phyloP scores from a whole-genome alignment of 2,329 filamentous ascomycete species.

The Sporothrix variecibatus region DNA sequence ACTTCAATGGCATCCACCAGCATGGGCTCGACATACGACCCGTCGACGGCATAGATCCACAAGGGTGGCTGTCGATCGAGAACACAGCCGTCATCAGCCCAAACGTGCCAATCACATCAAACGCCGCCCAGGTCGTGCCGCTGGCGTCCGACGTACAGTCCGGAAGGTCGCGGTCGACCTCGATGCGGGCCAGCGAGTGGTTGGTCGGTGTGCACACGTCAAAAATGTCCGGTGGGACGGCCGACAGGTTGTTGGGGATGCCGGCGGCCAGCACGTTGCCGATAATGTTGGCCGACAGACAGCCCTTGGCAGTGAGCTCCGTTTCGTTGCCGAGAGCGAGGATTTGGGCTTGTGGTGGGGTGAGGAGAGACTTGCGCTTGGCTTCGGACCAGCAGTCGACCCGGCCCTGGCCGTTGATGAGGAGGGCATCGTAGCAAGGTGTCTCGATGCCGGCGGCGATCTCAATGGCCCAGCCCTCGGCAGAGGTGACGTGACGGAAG shows the following conservation, averaged over 20 bases:
- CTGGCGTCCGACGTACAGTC: neutral
- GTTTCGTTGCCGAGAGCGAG: conserved; percentile 37
- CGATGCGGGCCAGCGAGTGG: conserved; percentile 47
- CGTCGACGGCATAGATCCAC: conserved; percentile 58
- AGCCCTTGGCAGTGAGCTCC: conserved; percentile 46
- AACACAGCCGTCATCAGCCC: conserved; percentile 48
- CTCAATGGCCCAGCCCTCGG: conserved; percentile 39
- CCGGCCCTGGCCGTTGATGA: conserved; percentile 63
- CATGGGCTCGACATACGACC: conserved; percentile 55
- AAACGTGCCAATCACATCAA: conserved; percentile 57
- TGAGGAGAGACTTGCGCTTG: conserved; percentile 45
- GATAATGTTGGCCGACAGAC: conserved; percentile 46
- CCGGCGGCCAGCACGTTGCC: conserved; percentile 38
- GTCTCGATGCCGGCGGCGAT: conserved; percentile 49
- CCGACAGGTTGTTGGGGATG: conserved; percentile 37
- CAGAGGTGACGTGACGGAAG: conserved; percentile 56
- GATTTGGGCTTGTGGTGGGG: conserved; percentile 37
- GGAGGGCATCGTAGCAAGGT: conserved; percentile 60
- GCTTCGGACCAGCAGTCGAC: conserved; percentile 52
- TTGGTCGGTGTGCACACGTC: conserved; percentile 51
- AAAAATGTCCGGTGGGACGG: conserved; percentile 48
- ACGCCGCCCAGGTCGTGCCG: conserved; percentile 47
- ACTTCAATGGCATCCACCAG: conserved; percentile 50
- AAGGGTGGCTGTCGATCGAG: conserved; percentile 57
- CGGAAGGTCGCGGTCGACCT: conserved; percentile 35